Evolutionary conservation across 2,329 filamentous ascomycete species (phyloP).

Genomic region (Pseudocercospora cruenta): DNA sequence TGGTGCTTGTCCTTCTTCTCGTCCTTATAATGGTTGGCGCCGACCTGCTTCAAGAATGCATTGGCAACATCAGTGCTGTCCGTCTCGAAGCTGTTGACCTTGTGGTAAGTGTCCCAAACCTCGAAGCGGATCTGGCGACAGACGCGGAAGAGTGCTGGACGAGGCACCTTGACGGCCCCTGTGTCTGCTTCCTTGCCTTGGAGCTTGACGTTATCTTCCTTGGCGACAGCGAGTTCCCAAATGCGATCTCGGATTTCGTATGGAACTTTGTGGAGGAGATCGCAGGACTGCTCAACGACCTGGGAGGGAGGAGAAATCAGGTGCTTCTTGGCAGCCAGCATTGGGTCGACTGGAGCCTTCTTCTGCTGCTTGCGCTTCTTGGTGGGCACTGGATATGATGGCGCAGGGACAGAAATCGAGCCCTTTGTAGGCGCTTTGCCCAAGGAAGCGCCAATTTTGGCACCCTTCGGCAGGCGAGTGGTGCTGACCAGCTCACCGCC

Average conservation of each 20-base stretch:
- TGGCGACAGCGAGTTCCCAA: not conserved
- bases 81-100: conserved; percentile 10
- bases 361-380: not conserved
- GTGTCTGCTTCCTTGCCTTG: not conserved
- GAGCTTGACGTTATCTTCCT: not conserved
- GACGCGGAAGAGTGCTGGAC: conserved; percentile 3
- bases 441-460: not conserved
- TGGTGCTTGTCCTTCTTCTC: not conserved
- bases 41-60: not conserved
- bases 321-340: not conserved
- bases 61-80: conserved; percentile 1
- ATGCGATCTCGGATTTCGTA: not conserved
- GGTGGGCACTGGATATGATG: not conserved
- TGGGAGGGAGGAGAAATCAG: not conserved
- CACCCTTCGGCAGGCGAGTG: not conserved
- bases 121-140: conserved; percentile 3
- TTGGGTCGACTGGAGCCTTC: not conserved
- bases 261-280: not conserved
- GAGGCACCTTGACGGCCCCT: not conserved
- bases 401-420: not conserved
- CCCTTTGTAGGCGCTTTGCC: not conserved
- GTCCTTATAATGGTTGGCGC: not conserved
- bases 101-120: conserved; percentile 4
- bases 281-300: not conserved
- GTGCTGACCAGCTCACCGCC: not conserved